phyloP scores from a whole-genome alignment of 2,329 filamentous ascomycete genomes.

The Apiospora aurea region DNA sequence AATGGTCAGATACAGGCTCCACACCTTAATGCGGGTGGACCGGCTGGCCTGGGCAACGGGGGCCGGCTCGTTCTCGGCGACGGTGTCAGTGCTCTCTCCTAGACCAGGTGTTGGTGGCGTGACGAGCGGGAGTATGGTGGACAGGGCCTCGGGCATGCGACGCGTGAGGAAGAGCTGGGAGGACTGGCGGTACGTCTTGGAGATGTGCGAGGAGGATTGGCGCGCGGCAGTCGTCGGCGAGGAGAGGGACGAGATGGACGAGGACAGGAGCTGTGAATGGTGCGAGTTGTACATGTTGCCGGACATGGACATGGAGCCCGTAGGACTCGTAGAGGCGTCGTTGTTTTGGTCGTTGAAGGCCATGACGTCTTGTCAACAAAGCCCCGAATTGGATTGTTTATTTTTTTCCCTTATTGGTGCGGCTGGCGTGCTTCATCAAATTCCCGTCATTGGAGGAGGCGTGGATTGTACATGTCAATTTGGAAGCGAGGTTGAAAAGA shows the following conservation, averaged over 20 bases:
- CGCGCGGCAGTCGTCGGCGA: conserved; percentile 66
- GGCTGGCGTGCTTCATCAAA: neutral
- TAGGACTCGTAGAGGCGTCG: conserved; percentile 54
- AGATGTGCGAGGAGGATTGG: conserved; percentile 75
- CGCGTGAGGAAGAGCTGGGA: conserved; percentile 95
- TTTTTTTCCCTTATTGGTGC: neutral
- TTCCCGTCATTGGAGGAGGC: neutral
- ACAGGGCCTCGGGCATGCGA: conserved; percentile 86
- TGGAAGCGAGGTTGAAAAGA: neutral
- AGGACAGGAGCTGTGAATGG: conserved; percentile 3
- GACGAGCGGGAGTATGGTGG: conserved; percentile 84
- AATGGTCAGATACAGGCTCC: conserved; percentile 95
- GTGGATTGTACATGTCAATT: conserved; percentile 9
- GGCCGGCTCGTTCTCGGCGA: conserved; percentile 61
- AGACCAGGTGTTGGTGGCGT: conserved; percentile 54
- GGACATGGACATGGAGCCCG: conserved; percentile 43
- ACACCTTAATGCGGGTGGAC: conserved; percentile 90
- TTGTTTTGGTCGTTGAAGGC: conserved; percentile 44
- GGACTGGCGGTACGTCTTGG: conserved; percentile 92
- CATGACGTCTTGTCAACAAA: conserved; percentile 41
- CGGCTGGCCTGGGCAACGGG: conserved; percentile 82
- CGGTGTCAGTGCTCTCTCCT: conserved; percentile 51
- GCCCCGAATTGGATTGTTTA: neutral
- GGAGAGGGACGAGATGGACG: conserved; percentile 72
- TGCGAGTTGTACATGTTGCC: conserved; percentile 50